Evolutionary conservation across 208 protist species (phyloP), one percentile per base, ranked within the genome.

Genomic region (Naegleria lovaniensis): DNA sequence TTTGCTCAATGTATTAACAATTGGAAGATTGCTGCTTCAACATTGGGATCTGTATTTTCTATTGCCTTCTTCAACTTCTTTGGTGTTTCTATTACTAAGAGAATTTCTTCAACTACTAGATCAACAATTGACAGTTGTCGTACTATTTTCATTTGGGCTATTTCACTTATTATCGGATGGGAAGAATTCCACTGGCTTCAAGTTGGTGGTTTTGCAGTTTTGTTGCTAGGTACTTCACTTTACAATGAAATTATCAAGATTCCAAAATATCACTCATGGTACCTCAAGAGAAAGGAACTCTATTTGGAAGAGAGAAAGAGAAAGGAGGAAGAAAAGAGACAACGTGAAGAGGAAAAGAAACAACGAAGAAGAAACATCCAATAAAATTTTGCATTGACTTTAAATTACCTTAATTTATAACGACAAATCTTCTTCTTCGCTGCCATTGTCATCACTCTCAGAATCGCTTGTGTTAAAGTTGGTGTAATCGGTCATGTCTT

Each of bases 41-140:
- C 90, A 33, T 33, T 92, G n/a, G 93, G 93, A 25, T 92, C 52
- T 89, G 88, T 93, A 36, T 43, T 93, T 29, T 92, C 91, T 19
- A 94, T 94, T 85, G 93, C 93, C 38, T 93, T 94, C 85, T 94
- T 94, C 90, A 94, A 94, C 90, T 94, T 93, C 43, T 93, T 92
- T 90, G 93, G 93, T 40, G 79, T 94, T 75, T 91, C 85, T 25
- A 90, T 93, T 48, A 94, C 93, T 9, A 85, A 93, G 59, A 83
- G 89, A 67, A 83, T 91, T 22, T 41, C 40, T 76, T 91, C 92
- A 25, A 93, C 92, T 2, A 91, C 91, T 87, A 83, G 93, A 41
- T 92, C 89, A 19, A 93, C 93, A 6, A 94, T 94, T 91, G 93
- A 94, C 55, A 90, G 83, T 85, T 92, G 83, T 39, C 40, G 93